phyloP scores from a whole-genome alignment of 2,329 filamentous ascomycete genomes.

The Metarhizium sp. region DNA sequence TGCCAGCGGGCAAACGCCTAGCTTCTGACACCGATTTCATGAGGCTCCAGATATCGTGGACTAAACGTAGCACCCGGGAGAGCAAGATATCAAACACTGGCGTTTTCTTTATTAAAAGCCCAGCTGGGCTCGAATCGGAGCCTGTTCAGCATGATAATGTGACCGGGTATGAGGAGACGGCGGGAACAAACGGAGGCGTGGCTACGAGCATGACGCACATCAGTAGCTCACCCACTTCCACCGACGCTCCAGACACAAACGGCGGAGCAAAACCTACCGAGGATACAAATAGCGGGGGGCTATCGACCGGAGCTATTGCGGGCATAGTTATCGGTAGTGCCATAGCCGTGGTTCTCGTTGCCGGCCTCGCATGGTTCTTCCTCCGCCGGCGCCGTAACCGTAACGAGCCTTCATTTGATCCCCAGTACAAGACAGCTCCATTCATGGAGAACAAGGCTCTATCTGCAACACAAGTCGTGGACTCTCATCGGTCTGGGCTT shows the following conservation, averaged over 20 bases:
- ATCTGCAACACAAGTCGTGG: conserved; percentile 22
- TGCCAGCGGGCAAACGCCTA: background rate
- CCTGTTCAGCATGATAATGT: background rate
- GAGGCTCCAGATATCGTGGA: conserved; percentile 10
- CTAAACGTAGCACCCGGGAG: background rate
- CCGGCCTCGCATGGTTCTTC: conserved; percentile 31
- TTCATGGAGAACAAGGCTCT: conserved; percentile 39
- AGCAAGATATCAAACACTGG: conserved; percentile 6
- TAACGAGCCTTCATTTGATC: conserved; percentile 12
- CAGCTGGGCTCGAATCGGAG: background rate
- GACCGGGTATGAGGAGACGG: background rate
- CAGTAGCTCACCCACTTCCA: background rate
- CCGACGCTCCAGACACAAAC: background rate
- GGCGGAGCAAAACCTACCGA: background rate
- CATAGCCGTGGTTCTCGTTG: conserved; percentile 27
- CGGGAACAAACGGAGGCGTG: background rate
- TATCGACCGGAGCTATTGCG: conserved; percentile 33
- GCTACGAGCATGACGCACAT: background rate
- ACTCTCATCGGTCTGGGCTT: conserved; percentile 33
- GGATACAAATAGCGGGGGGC: conserved; percentile 8
- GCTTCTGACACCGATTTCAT: conserved; percentile 2
- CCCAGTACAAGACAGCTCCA: conserved; percentile 20
- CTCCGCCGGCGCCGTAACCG: conserved; percentile 25
- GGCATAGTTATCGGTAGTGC: conserved; percentile 36
- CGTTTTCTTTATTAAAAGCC: conserved; percentile 9